These are phyloP conservation scores for Secale cereale DNA, from an alignment of 176 grass and related monocot genomes.

Conservation along the genomic window DNA sequence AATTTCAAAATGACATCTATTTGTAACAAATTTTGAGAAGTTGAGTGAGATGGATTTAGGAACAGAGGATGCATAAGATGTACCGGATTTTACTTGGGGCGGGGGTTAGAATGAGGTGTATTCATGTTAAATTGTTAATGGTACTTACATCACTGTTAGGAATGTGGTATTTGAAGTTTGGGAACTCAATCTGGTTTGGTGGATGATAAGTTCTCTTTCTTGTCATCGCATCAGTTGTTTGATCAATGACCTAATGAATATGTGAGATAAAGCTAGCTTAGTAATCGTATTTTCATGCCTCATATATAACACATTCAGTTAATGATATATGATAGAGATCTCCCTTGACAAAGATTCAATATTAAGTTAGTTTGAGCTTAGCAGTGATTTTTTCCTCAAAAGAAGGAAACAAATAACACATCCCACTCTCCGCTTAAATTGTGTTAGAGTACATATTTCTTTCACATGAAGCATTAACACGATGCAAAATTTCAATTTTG, in stretches of 20 bases:
- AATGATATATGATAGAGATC: not conserved
- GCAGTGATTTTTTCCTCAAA: no score
- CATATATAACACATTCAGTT: not conserved
- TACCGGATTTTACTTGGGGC: no score
- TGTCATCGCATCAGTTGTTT: slow-evolving; percentile 45
- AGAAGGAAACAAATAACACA: no score
- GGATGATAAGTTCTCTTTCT: not conserved
- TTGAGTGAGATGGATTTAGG: no score
- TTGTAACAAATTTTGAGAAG: no score
- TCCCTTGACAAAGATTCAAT: not conserved
- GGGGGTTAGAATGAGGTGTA: not conserved
- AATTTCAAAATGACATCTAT: no score
- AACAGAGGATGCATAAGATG: no score
- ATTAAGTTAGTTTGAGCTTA: no score
- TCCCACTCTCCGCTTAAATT: no score
- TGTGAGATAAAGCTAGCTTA: not conserved
- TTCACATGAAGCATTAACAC: no score
- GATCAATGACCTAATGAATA: slow-evolving; percentile 41
- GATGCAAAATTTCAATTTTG: no score
- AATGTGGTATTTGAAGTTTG: slow-evolving; percentile 49
- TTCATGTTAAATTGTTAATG: not conserved
- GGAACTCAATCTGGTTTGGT: slow-evolving; percentile 53
- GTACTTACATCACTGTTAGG: slow-evolving; percentile 84
- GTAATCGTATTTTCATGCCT: not conserved
- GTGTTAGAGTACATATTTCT: no score